These are phyloP conservation scores for Orobanche coerulescens DNA, from an alignment of 257 asterid species.

Conservation along the genomic window DNA sequence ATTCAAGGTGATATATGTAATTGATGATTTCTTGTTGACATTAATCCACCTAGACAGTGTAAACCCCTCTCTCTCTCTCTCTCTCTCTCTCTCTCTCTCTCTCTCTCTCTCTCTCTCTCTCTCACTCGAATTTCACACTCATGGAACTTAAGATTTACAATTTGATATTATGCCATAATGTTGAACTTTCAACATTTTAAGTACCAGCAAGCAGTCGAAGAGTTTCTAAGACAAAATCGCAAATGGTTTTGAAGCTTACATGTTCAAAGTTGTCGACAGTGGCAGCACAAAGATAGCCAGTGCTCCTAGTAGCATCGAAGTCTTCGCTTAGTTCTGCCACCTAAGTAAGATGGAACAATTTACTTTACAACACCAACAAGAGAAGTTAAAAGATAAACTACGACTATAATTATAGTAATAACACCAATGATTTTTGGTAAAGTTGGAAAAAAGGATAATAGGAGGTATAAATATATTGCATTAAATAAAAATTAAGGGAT, in stretches of 20 bases:
- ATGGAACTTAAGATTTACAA: no score
- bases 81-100: no score
- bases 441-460: background rate
- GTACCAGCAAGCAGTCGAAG: slow-evolving; percentile 10
- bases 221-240: slow-evolving; percentile 14
- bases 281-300: slow-evolving; percentile 91
- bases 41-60: background rate
- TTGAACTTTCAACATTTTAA: slow-evolving; percentile 1
- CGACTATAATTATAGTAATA: background rate
- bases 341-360: slow-evolving; percentile 29
- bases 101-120: no score
- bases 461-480: background rate
- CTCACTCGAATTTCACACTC: no score
- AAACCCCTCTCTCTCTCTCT: no score
- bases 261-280: slow-evolving; percentile 67
- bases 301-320: slow-evolving; percentile 92
- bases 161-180: slow-evolving; percentile 11
- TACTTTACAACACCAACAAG: background rate
- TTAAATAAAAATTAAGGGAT: no score
- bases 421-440: background rate
- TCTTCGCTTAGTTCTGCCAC: slow-evolving; percentile 62
- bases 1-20: background rate
- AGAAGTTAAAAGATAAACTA: background rate
- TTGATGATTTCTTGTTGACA: background rate
- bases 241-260: slow-evolving; percentile 31